These are phyloP conservation scores for Nitzschia inconspicua DNA, from an alignment of 108 stramenopile species.

Conservation along the genomic window DNA sequence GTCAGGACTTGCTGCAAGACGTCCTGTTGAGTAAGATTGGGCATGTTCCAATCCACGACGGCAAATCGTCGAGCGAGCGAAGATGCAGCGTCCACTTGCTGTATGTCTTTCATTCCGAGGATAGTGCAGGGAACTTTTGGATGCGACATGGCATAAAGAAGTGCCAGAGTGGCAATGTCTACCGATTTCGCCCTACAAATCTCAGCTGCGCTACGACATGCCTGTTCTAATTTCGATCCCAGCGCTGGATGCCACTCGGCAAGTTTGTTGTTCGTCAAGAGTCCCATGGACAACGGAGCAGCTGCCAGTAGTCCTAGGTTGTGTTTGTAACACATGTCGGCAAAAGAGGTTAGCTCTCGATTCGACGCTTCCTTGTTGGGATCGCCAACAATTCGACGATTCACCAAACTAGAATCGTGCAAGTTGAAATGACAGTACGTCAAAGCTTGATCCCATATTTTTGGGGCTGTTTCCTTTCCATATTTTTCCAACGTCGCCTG, in stretches of 20 bases:
- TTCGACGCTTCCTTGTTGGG: not conserved
- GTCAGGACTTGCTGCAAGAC: slow-evolving; percentile 43
- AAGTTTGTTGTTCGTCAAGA: slow-evolving; percentile 60
- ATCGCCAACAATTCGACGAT: slow-evolving; percentile 15
- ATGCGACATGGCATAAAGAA: slow-evolving; percentile 58
- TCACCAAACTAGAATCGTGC: slow-evolving; percentile 63
- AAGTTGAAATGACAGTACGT: slow-evolving; percentile 87
- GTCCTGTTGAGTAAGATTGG: slow-evolving; percentile 6
- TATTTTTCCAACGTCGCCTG: slow-evolving; percentile 37
- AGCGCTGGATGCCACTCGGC: slow-evolving; percentile 83
- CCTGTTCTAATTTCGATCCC: slow-evolving; percentile 45
- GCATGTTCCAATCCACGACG: slow-evolving; percentile 6
- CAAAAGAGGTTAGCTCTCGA: slow-evolving; percentile 33
- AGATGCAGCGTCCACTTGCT: slow-evolving; percentile 55
- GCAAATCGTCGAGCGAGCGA: slow-evolving; percentile 52
- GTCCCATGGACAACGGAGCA: slow-evolving; percentile 87
- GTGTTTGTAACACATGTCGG: slow-evolving; percentile 37
- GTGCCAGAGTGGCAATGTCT: slow-evolving; percentile 59
- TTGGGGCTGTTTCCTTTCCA: not conserved
- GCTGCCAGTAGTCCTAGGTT: slow-evolving; percentile 65
- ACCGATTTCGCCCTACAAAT: slow-evolving; percentile 43
- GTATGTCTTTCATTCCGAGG: slow-evolving; percentile 66
- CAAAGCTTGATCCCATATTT: slow-evolving; percentile 77
- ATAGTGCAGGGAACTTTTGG: slow-evolving; percentile 71
- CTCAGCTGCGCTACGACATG: slow-evolving; percentile 53